Conservation (phyloP, 208 protist genomes). For the Leishmania mexicana region DNA sequence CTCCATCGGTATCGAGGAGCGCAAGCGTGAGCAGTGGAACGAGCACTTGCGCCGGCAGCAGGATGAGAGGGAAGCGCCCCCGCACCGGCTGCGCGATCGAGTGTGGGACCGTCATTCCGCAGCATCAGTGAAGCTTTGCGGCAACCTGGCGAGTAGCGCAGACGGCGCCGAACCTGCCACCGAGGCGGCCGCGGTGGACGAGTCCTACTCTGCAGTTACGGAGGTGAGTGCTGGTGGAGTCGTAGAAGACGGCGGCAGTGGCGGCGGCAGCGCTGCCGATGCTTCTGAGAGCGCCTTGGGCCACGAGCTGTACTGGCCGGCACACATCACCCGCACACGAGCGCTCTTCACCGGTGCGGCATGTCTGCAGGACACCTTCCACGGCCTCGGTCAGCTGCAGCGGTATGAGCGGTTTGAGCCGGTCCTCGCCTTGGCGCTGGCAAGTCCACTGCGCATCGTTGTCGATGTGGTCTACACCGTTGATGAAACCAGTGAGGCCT, state of each 20-base stretch:
- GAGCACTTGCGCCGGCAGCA: constrained; percentile 24
- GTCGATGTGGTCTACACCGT: constrained; percentile 72
- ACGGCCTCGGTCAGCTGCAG: constrained; percentile 39
- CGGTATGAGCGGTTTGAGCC: constrained; percentile 51
- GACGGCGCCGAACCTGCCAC: neutral
- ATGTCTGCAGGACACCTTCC: constrained; percentile 34
- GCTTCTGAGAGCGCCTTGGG: constrained; percentile 10
- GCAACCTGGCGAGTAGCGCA: neutral
- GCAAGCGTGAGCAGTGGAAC: constrained; percentile 45
- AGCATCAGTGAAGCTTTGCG: neutral
- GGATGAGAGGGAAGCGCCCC: neutral
- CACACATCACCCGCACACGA: constrained; percentile 44
- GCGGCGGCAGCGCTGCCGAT: neutral
- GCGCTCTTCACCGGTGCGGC: constrained; percentile 29
- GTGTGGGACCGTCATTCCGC: neutral
- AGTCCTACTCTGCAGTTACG: constrained; percentile 1
- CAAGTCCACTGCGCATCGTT: constrained; percentile 50
- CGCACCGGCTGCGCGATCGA: neutral
- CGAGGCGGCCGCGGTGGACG: neutral
- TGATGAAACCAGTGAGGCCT: constrained; percentile 66
- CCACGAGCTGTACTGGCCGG: constrained; percentile 69
- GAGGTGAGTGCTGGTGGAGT: neutral
- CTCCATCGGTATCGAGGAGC: constrained; percentile 38
- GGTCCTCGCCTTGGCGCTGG: constrained; percentile 43
- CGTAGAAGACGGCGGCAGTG: neutral